These are phyloP conservation scores for Hypericum androsaemum DNA, from an alignment of 345 rosid species.

Conservation along the genomic window DNA sequence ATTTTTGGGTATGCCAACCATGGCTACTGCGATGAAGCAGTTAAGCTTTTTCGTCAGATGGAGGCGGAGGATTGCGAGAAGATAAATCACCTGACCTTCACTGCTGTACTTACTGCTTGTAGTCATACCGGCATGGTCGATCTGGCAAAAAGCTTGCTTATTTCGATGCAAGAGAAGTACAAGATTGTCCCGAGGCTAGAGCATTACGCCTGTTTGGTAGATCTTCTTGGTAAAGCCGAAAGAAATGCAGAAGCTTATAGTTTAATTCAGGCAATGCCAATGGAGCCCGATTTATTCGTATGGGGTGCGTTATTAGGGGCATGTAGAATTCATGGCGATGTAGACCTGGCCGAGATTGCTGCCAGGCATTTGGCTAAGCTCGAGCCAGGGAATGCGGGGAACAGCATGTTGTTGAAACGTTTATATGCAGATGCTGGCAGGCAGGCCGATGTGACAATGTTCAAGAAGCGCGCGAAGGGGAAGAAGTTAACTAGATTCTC, in stretches of 20 bases:
- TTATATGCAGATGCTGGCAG: slow-evolving; percentile 56
- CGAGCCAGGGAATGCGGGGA: slow-evolving; percentile 65
- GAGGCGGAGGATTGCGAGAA: slow-evolving; percentile 35
- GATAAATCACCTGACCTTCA: slow-evolving; percentile 71
- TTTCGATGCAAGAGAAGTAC: slow-evolving; percentile 54
- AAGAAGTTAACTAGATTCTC: slow-evolving; percentile 31
- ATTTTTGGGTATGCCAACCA: slow-evolving; percentile 78
- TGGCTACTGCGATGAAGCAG: slow-evolving; percentile 57
- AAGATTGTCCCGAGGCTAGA: slow-evolving; percentile 53
- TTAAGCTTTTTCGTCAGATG: slow-evolving; percentile 56
- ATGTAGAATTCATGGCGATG: slow-evolving; percentile 60
- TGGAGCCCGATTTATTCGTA: slow-evolving; percentile 65
- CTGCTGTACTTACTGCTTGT: slow-evolving; percentile 71
- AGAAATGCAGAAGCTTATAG: slow-evolving; percentile 51
- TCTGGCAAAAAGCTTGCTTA: slow-evolving; percentile 52
- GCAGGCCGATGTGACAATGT: slow-evolving; percentile 40
- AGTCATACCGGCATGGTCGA: slow-evolving; percentile 64
- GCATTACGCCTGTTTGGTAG: slow-evolving; percentile 79
- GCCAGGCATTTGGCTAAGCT: slow-evolving; percentile 49
- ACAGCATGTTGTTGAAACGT: slow-evolving; percentile 38
- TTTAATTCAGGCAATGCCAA: slow-evolving; percentile 45
- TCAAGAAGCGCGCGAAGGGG: slow-evolving; percentile 45
- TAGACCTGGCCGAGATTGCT: slow-evolving; percentile 61
- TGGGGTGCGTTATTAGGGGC: slow-evolving; percentile 94
- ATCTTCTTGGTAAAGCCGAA: slow-evolving; percentile 77